These are phyloP conservation scores for Otatea glauca DNA, from an alignment of 176 grass and related monocot genomes.

Conservation along the genomic window DNA sequence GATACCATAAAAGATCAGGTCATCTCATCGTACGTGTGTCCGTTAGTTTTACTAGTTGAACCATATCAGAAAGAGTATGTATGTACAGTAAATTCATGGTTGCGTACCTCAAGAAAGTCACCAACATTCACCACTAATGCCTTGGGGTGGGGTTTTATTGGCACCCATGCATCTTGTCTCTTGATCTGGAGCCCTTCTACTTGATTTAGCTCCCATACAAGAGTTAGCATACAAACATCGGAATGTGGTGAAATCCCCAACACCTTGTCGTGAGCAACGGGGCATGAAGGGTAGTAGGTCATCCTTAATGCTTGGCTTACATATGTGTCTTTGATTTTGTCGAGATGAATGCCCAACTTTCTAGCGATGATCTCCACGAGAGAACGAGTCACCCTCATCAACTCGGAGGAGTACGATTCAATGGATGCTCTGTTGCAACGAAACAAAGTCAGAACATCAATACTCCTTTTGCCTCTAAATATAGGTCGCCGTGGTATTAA, in stretches of 20 bases:
- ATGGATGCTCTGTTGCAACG: slow-evolving; percentile 26
- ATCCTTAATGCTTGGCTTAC: slow-evolving; percentile 34
- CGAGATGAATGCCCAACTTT: slow-evolving; percentile 32
- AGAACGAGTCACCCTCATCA: slow-evolving; percentile 31
- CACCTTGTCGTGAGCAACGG: slow-evolving; percentile 40
- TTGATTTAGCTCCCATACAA: slow-evolving; percentile 44
- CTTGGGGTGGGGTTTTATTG: slow-evolving; percentile 30
- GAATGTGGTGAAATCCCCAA: slow-evolving; percentile 52
- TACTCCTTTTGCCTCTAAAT: too few species aligned
- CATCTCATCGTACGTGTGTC: too few species aligned
- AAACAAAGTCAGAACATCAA: background rate
- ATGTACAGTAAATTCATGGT: too few species aligned
- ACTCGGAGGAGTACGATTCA: slow-evolving; percentile 29
- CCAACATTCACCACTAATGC: slow-evolving; percentile 53
- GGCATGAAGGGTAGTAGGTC: slow-evolving; percentile 51
- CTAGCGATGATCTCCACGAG: slow-evolving; percentile 36
- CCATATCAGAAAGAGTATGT: too few species aligned
- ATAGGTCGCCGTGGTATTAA: too few species aligned
- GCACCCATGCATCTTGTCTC: slow-evolving; percentile 37
- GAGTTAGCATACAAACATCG: slow-evolving; percentile 36
- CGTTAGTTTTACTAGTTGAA: too few species aligned
- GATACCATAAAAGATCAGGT: too few species aligned
- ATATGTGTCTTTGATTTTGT: slow-evolving; percentile 12
- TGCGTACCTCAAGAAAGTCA: slow-evolving; percentile 50
- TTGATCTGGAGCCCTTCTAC: slow-evolving; percentile 51